phyloP scores from a whole-genome alignment of 2,329 filamentous ascomycete species.

The Ophiostoma triangulosporum region DNA sequence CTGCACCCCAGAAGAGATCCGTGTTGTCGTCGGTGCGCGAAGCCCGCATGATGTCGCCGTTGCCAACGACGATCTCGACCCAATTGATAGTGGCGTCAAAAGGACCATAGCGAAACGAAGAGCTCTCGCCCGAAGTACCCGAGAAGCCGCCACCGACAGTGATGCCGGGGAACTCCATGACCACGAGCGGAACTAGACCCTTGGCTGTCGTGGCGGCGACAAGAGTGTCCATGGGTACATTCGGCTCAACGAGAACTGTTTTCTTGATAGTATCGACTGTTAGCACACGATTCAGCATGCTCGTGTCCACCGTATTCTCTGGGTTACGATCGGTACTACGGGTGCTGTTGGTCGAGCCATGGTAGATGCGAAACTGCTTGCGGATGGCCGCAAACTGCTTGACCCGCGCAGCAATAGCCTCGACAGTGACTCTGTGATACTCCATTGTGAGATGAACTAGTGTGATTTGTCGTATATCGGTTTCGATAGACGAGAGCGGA shows the following conservation, averaged over 20 bases:
- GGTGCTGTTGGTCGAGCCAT: constrained; percentile 67
- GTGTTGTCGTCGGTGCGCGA: constrained; percentile 28
- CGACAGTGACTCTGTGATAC: neutral
- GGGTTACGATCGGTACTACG: constrained; percentile 37
- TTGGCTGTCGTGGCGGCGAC: constrained; percentile 41
- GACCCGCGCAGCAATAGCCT: constrained; percentile 17
- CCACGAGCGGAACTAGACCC: constrained; percentile 47
- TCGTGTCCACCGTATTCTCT: constrained; percentile 53
- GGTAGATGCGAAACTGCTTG: constrained; percentile 56
- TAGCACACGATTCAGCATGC: constrained; percentile 49
- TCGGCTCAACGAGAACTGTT: constrained; percentile 52
- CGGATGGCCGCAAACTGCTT: constrained; percentile 28
- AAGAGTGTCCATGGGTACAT: constrained; percentile 54
- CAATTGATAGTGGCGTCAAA: constrained; percentile 50
- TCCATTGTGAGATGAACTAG: neutral
- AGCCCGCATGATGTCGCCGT: constrained; percentile 39
- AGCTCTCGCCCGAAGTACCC: constrained; percentile 54
- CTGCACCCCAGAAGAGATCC: constrained; percentile 46
- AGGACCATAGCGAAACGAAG: constrained; percentile 50
- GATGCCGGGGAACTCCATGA: constrained; percentile 61
- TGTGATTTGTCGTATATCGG: too few relatives aligned
- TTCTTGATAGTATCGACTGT: constrained; percentile 37
- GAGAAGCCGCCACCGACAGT: constrained; percentile 55
- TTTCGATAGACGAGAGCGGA: too few relatives aligned
- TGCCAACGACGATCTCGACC: constrained; percentile 49